Evolutionary conservation across 768 basidiomycete genomes (phyloP).

Genomic region (Amanita muscaria): DNA sequence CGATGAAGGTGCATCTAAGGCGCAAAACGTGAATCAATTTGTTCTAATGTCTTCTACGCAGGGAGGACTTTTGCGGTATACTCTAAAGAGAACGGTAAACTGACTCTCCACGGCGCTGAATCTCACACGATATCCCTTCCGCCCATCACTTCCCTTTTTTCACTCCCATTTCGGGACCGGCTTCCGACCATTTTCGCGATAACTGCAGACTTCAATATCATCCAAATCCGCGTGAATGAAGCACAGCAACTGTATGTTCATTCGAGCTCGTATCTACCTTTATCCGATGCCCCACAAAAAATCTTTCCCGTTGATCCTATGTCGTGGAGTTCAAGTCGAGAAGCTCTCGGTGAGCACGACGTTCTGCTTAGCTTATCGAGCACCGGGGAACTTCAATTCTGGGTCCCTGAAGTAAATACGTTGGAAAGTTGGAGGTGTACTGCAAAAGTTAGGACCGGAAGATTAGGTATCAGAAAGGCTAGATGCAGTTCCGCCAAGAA

Average conservation of each 20-base stretch:
- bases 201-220: constrained; percentile 48
- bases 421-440: constrained; percentile 52
- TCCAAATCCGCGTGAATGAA: constrained; percentile 42
- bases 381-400: constrained; percentile 78
- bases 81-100: constrained; percentile 29
- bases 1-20: constrained; percentile 41
- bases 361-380: constrained; percentile 71
- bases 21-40: background rate
- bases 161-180: constrained; percentile 44
- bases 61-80: constrained; percentile 57
- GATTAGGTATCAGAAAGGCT: constrained; percentile 56
- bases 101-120: constrained; percentile 49
- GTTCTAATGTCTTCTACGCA: constrained; percentile 10
- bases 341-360: constrained; percentile 49
- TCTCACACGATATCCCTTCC: constrained; percentile 37
- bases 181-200: constrained; percentile 60
- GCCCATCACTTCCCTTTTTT: constrained; percentile 51
- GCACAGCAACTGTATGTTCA: constrained; percentile 34
- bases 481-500: constrained; percentile 89
- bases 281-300: constrained; percentile 36
- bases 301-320: constrained; percentile 83
- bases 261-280: constrained; percentile 45
- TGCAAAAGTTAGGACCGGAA: constrained; percentile 65
- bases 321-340: constrained; percentile 54
- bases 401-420: constrained; percentile 48